Conservation (phyloP, 148 eudicot species). For the Vaccinium corymbosum region DNA sequence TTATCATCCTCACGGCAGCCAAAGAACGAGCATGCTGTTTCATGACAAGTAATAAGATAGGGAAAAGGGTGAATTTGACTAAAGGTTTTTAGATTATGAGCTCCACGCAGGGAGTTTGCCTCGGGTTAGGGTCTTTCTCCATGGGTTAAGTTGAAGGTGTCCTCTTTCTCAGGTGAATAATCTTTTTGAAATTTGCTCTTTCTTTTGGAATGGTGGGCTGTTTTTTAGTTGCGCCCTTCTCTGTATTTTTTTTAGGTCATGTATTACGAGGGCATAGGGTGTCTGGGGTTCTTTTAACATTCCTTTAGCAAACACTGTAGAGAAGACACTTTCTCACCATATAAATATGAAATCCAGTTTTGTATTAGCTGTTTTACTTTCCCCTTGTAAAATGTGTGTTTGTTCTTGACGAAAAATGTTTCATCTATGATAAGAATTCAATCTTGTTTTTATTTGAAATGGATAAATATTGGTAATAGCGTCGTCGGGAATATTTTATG, state of each 20-base stretch:
- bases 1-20: slow-evolving; percentile 27
- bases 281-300: not conserved
- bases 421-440: not conserved
- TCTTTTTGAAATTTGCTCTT: not conserved
- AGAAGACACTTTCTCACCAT: not conserved
- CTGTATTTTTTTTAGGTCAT: not conserved
- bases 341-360: slow-evolving; percentile 1
- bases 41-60: not conserved
- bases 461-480: not conserved
- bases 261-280: not conserved
- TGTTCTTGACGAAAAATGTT: not conserved
- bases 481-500: not conserved
- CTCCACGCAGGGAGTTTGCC: not conserved
- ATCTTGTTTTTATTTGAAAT: not conserved
- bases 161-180: not conserved
- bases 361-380: not conserved
- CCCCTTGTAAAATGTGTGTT: not conserved
- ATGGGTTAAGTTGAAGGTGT: not conserved
- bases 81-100: not conserved
- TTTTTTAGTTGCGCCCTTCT: slow-evolving; percentile 13
- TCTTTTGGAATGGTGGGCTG: not conserved
- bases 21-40: slow-evolving; percentile 37
- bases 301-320: not conserved
- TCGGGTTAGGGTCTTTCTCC: not conserved
- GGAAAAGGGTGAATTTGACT: not conserved